Percentiles rank a stretch among this genome's conserved stretches.
phyloP scores from a whole-genome alignment of 1,284 basidiomycete species.

The Rhizoctonia solani region DNA sequence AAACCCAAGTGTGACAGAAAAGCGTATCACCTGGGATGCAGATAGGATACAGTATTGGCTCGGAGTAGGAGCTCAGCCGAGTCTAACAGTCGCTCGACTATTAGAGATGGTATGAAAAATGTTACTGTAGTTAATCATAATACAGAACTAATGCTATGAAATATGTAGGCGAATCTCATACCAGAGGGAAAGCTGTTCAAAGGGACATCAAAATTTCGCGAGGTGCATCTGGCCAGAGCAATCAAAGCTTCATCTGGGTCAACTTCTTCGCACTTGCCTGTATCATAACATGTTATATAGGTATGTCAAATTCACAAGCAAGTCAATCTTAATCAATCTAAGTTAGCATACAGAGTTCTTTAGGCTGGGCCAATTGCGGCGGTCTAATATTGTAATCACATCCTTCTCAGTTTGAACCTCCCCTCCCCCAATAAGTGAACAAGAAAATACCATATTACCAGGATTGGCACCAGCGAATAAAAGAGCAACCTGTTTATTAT shows the following conservation, averaged over 20 bases:
- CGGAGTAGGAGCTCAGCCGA: slow-evolving; percentile 80
- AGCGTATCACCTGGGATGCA: slow-evolving; percentile 87
- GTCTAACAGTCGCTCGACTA: slow-evolving; percentile 74
- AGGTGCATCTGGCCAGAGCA: neutral
- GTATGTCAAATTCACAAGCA: neutral
- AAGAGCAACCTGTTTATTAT: too few relatives aligned
- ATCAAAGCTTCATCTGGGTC: neutral
- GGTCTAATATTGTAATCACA: too few relatives aligned
- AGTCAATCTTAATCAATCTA: too few relatives aligned
- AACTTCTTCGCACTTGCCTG: neutral
- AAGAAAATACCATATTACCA: too few relatives aligned
- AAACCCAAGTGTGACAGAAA: slow-evolving; percentile 49
- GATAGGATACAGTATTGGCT: slow-evolving; percentile 92
- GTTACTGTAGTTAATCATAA: neutral
- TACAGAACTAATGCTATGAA: neutral
- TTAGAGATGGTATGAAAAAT: slow-evolving; percentile 72
- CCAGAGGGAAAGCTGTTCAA: slow-evolving; percentile 26
- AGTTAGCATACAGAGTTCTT: too few relatives aligned
- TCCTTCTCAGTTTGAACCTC: too few relatives aligned
- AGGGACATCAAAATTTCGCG: slow-evolving; percentile 7
- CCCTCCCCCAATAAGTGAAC: too few relatives aligned
- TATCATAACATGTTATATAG: neutral
- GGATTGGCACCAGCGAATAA: too few relatives aligned
- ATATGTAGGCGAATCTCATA: slow-evolving; percentile 22
- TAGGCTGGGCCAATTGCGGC: too few relatives aligned